Base-by-base conservation (phyloP, 768 basidiomycete genomes). In the Cytidiella melzeri region DNA sequence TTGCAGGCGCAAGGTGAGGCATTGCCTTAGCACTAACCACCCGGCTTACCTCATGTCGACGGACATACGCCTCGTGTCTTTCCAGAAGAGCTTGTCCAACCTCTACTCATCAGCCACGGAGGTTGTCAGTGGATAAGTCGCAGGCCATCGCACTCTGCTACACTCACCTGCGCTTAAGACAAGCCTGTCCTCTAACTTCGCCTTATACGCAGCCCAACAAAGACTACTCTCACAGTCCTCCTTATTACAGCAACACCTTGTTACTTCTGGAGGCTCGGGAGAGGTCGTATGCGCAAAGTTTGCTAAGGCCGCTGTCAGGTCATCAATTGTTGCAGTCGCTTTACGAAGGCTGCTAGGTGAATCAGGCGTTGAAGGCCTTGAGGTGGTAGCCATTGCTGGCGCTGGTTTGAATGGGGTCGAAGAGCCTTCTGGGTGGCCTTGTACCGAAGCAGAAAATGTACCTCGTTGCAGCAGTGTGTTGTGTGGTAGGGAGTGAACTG, bases 71-170 rank as follows among this genome's bases (percentile, higher is more conserved):
- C 68, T 94, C 92, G 62, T 94, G 91, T 52, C 84, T 73, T 60
- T 87, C 82, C 42, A 96, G 66, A 41, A 96, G 68, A 3, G 93
- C 92, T 65, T 92, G 89, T 11, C 92, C 92, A 24, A 95, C 84
- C 74, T 94, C 92, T 92, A 56, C 23, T 50, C 43, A 20, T 15
- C 4, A 34, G 21, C 30, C 34, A 27, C 15, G 15, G 28, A 42
- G 26, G 3, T 13, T 26, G 21, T n/a, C n/a, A n/a, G n/a, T n/a
- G n/a, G n/a, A 27, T 27, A 28, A 36, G 5, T 7, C 18, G 39
- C 41, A 47, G 49, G 26, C 30, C 30, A 15, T 34, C 9, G 9
- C 7, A 34, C 9, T 34, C 9, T 34, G 9, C 15, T 34, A 24
- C 27, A 73, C 85, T 59, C 60, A 93, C 92, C 91, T 60, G 90